Conservation (phyloP, 345 rosid genomes). For the Hibiscus tridactylites region DNA sequence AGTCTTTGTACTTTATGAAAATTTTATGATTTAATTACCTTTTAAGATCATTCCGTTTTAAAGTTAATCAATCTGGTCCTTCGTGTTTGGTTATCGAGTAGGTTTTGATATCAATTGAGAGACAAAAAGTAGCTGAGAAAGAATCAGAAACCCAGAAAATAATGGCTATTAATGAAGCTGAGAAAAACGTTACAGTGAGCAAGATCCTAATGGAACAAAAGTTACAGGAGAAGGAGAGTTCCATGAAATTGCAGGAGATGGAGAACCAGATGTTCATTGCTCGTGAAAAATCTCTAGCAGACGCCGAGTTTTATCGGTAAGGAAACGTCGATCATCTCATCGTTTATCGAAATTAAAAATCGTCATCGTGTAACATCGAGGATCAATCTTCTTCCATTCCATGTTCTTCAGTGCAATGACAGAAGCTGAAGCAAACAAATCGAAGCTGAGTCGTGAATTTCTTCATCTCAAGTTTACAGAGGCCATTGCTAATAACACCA, state of each 20-base stretch:
- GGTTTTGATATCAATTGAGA: constrained; percentile 85
- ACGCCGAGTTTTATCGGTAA: constrained; percentile 82
- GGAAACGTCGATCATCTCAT: background rate
- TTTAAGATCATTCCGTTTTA: too few species aligned
- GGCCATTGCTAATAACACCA: constrained; percentile 79
- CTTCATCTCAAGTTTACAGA: constrained; percentile 86
- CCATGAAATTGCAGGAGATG: constrained; percentile 66
- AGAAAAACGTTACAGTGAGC: constrained; percentile 76
- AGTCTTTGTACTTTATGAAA: too few species aligned
- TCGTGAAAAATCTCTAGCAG: constrained; percentile 73
- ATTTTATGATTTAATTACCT: too few species aligned
- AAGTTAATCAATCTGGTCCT: too few species aligned
- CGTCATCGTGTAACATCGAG: background rate
- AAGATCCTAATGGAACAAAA: constrained; percentile 80
- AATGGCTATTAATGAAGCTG: constrained; percentile 91
- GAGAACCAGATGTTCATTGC: constrained; percentile 72
- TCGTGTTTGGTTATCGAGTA: background rate
- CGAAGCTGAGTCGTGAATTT: constrained; percentile 84
- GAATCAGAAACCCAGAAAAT: constrained; percentile 80
- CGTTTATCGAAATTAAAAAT: too few species aligned
- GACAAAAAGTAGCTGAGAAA: constrained; percentile 79
- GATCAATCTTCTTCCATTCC: background rate
- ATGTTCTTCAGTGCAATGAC: constrained; percentile 37
- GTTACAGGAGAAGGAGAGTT: constrained; percentile 75
- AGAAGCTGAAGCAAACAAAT: constrained; percentile 90